These are phyloP conservation scores for Pythium aphanidermatum DNA, from an alignment of 352 stramenopile genomes.

Conservation along the genomic window DNA sequence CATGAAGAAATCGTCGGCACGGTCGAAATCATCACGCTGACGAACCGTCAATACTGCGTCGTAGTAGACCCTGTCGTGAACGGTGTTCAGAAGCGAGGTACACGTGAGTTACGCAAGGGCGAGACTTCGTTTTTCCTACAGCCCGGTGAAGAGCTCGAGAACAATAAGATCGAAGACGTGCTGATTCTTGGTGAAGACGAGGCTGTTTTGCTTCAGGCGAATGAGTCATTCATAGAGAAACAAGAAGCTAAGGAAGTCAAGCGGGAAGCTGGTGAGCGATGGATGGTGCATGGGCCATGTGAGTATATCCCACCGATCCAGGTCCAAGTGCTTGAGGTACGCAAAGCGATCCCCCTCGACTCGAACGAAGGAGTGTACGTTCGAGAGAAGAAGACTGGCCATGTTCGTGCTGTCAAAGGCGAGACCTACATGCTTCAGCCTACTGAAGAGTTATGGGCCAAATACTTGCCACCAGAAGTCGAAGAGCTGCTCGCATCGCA, in stretches of 20 bases:
- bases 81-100: slow-evolving; percentile 62
- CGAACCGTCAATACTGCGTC: slow-evolving; percentile 80
- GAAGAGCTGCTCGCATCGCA: slow-evolving; percentile 59
- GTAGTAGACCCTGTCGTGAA: slow-evolving; percentile 65
- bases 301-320: slow-evolving; percentile 79
- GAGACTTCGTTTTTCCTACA: slow-evolving; percentile 72
- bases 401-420: slow-evolving; percentile 65
- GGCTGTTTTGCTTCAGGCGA: slow-evolving; percentile 69
- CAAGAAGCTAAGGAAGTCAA: slow-evolving; percentile 26
- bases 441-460: slow-evolving; percentile 70
- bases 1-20: slow-evolving; percentile 65
- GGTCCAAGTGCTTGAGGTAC: slow-evolving; percentile 70
- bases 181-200: slow-evolving; percentile 70
- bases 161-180: slow-evolving; percentile 55
- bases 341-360: slow-evolving; percentile 68
- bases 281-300: slow-evolving; percentile 74
- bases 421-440: slow-evolving; percentile 81
- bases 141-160: slow-evolving; percentile 54
- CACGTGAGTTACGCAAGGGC: slow-evolving; percentile 62
- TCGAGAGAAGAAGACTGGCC: slow-evolving; percentile 65
- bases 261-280: slow-evolving; percentile 61
- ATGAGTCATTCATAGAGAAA: slow-evolving; percentile 54
- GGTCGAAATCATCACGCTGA: slow-evolving; percentile 57
- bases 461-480: slow-evolving; percentile 54
- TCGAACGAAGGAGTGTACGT: slow-evolving; percentile 80